These are phyloP conservation scores for Ophiostoma pallidulum DNA, from an alignment of 2,329 filamentous ascomycete genomes.

Conservation along the genomic window DNA sequence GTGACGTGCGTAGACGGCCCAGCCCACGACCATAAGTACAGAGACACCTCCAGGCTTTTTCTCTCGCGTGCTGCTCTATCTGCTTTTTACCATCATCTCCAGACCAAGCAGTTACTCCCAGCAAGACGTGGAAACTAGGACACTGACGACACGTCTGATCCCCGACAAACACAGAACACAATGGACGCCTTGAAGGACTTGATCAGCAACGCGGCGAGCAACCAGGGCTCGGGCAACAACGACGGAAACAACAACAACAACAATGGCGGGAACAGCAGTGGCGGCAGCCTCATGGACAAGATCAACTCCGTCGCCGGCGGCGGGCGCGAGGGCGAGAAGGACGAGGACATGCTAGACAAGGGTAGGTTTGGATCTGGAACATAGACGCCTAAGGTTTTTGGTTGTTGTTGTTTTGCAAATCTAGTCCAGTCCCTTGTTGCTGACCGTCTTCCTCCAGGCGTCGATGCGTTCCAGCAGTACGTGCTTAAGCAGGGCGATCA, in stretches of 20 bases:
- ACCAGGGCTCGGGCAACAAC: slow-evolving; percentile 26
- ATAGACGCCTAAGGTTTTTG: no score
- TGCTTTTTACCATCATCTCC: no score
- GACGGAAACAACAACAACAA: slow-evolving; percentile 20
- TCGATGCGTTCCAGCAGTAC: slow-evolving; percentile 72
- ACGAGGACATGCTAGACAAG: slow-evolving; percentile 77
- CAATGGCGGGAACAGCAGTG: slow-evolving; percentile 24
- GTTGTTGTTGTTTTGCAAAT: no score
- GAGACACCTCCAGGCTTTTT: no score
- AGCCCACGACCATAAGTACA: no score
- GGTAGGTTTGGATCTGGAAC: no score
- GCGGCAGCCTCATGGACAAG: slow-evolving; percentile 56
- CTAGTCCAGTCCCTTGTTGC: not conserved
- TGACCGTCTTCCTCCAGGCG: slow-evolving; percentile 35
- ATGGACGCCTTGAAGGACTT: slow-evolving; percentile 51
- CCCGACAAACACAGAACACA: slow-evolving; percentile 17
- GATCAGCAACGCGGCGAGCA: slow-evolving; percentile 25
- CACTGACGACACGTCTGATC: no score
- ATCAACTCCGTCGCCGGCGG: slow-evolving; percentile 64
- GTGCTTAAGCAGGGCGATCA: slow-evolving; percentile 61
- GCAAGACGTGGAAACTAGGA: no score
- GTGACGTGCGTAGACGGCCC: no score
- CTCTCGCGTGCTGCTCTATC: no score
- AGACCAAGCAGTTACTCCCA: no score
- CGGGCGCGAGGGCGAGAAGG: slow-evolving; percentile 65